Evolutionary conservation across 2,329 filamentous ascomycete species (phyloP).

Genomic region (Beauveria asiatica): DNA sequence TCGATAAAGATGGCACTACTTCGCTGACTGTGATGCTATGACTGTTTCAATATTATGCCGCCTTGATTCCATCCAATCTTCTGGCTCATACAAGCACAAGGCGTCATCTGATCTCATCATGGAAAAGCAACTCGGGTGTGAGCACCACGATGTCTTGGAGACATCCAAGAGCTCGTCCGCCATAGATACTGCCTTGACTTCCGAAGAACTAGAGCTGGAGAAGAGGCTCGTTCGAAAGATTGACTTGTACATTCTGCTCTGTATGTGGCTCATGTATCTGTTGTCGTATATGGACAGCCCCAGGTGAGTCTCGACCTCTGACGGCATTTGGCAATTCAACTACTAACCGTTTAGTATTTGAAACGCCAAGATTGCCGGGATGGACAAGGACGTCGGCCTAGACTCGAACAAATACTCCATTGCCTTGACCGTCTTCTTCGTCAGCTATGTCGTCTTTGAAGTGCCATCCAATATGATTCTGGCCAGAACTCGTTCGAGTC

Average conservation of each 20-base stretch:
- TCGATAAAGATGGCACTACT: background rate
- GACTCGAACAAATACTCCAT: conserved; percentile 44
- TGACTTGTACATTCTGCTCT: conserved; percentile 28
- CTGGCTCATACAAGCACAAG: background rate
- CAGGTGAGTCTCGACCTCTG: conserved; percentile 7
- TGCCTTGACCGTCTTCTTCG: conserved; percentile 49
- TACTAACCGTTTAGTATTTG: conserved; percentile 48
- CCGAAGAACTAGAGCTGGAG: background rate
- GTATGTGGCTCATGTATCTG: conserved; percentile 43
- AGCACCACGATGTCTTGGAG: background rate
- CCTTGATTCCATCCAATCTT: background rate
- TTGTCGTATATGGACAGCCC: conserved; percentile 18
- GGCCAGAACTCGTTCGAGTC: conserved; percentile 43
- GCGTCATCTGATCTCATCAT: background rate
- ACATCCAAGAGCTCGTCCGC: background rate
- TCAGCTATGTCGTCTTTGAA: conserved; percentile 47
- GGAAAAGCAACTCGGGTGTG: background rate
- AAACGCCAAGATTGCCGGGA: conserved; percentile 48
- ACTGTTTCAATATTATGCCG: background rate
- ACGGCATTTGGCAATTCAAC: too few relatives aligned
- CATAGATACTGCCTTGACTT: background rate
- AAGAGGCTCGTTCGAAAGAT: conserved; percentile 21
- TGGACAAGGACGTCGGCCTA: conserved; percentile 39
- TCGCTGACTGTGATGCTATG: background rate
- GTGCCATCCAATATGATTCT: conserved; percentile 48